Evolutionary conservation across 768 basidiomycete species (phyloP), one percentile per base, ranked within the genome.

Genomic region (Russula olivacea): DNA sequence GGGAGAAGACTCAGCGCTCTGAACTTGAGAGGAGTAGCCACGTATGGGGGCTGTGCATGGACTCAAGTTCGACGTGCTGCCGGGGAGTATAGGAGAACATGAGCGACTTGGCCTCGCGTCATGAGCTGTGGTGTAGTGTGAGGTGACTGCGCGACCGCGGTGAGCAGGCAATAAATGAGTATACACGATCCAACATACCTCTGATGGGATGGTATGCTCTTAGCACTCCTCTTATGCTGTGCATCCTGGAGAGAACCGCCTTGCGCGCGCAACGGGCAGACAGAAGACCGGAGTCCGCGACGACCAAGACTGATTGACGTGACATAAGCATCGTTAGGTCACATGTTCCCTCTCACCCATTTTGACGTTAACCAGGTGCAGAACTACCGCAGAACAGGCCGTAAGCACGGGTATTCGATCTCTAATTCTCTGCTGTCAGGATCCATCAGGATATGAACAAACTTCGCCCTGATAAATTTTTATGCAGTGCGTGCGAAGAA

Each of bases 1-100:
- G 23, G 63, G 38, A 40, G 56, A 32, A 45, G 55, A 43, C n/a
- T 38, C 32, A 14, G 47, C 12, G 11, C 23, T 55, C 40, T 43
- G 40, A 45, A 30, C 53, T 40, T 54, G 57, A 59, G 62, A 62
- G 21, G 55, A 63, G 61, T 63, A 63, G 48, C 41, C 15, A 32
- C 57, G 47, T 25, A 15, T 38, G 15, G 28, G 17, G 0, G 21
- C 11, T 19, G 53, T 19, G 43, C 4, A 10, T 32, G 56, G 15
- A 9, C 38, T 63, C 52, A 43, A 52, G 3, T 34, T 17, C 40
- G 41, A 40, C 11, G 15, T n/a, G 21, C 21, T 25, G 2, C 23
- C 12, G 8, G 45, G 34, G 12, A 11, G 21, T 17, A 52, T 40
- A n/a, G 40, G 7, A 15, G 30, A 38, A 19, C 34, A 47, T 3